Percentiles rank a stretch among this genome's conserved stretches.
Conservation (phyloP, 768 basidiomycete genomes). For the Amanita muscaria region DNA sequence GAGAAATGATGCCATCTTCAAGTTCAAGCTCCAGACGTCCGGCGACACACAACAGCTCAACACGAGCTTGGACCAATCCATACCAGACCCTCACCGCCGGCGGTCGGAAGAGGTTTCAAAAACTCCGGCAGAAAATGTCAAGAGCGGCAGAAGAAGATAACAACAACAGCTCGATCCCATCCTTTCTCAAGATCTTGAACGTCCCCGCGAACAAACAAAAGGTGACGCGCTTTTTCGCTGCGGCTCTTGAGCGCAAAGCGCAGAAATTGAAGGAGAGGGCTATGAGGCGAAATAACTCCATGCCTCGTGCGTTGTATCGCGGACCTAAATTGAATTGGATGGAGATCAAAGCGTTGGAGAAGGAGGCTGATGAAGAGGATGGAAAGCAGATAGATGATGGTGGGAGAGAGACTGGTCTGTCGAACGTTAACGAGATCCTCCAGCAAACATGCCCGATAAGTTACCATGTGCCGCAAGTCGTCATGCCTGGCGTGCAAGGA, state of each 20-base stretch:
- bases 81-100: neutral
- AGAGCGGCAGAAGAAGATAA: slow-evolving; percentile 1
- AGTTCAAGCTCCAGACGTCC: neutral
- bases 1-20: neutral
- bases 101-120: neutral
- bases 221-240: neutral
- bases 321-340: slow-evolving; percentile 4
- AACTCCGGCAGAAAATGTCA: slow-evolving; percentile 3
- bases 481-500: slow-evolving; percentile 3
- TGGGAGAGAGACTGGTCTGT: neutral
- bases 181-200: neutral
- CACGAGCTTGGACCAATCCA: neutral
- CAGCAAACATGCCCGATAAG: neutral
- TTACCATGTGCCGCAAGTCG: slow-evolving; percentile 4
- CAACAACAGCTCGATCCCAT: neutral
- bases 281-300: no score
- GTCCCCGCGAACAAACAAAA: neutral
- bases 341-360: neutral
- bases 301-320: neutral
- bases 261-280: neutral
- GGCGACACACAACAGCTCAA: neutral
- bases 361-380: neutral
- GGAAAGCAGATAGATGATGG: neutral
- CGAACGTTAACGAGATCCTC: neutral
- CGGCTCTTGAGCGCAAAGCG: neutral